phyloP scores from a whole-genome alignment of 805 yeast species.

The Saturnispora galanensis region DNA sequence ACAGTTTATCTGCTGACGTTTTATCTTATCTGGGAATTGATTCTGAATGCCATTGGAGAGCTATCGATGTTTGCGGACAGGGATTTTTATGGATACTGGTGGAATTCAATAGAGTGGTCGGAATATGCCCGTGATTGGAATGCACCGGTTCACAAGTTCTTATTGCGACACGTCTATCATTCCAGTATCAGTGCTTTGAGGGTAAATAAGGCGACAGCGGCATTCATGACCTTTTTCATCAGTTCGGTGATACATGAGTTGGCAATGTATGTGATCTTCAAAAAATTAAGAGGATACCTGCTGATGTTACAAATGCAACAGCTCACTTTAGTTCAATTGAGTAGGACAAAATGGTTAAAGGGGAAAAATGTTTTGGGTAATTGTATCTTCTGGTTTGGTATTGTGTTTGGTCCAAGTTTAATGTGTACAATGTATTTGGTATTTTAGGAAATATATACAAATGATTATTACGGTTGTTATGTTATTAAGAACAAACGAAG shows the following conservation, averaged over 20 bases:
- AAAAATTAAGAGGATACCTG: conserved; percentile 70
- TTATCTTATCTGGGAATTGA: conserved; percentile 92
- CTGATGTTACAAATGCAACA: conserved; percentile 79
- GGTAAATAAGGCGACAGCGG: conserved; percentile 57
- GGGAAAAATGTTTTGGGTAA: conserved; percentile 59
- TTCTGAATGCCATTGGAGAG: conserved; percentile 84
- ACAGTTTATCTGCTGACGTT: conserved; percentile 68
- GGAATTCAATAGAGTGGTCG: conserved; percentile 93
- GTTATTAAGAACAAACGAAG: not conserved
- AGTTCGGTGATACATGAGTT: conserved; percentile 83
- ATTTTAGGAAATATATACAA: conserved; percentile 32
- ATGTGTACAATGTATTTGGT: conserved; percentile 77
- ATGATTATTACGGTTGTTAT: not conserved
- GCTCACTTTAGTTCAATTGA: conserved; percentile 62
- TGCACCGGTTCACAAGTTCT: conserved; percentile 81
- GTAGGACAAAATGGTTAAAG: conserved; percentile 48
- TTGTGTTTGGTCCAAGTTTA: conserved; percentile 80
- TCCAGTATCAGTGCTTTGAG: conserved; percentile 71
- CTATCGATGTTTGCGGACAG: conserved; percentile 80
- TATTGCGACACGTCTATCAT: conserved; percentile 89
- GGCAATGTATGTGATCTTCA: conserved; percentile 84
- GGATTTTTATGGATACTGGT: conserved; percentile 93
- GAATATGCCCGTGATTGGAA: conserved; percentile 94
- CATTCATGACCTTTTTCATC: conserved; percentile 65
- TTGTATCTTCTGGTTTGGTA: conserved; percentile 83